Evolutionary conservation across 2,329 filamentous ascomycete species (phyloP).

Genomic region (Exophiala phaeomuriformis): DNA sequence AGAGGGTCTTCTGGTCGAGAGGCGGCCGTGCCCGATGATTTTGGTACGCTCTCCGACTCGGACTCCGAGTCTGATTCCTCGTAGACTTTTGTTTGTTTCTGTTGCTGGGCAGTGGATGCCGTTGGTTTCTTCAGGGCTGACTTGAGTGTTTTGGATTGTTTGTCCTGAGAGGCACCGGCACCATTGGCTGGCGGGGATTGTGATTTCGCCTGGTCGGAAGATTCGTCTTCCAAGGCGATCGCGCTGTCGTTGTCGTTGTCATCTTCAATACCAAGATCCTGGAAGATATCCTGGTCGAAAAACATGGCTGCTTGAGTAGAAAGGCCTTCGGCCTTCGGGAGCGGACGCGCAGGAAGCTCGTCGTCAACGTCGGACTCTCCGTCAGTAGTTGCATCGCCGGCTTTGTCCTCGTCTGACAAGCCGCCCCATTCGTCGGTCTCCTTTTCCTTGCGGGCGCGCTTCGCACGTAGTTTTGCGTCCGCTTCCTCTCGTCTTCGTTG

Average conservation of each 20-base stretch:
- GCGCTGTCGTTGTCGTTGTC: slow-evolving; percentile 41
- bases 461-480: slow-evolving; percentile 84
- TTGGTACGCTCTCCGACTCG: slow-evolving; percentile 29
- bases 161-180: slow-evolving; percentile 24
- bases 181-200: slow-evolving; percentile 1
- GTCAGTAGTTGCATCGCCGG: slow-evolving; percentile 41
- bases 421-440: slow-evolving; percentile 90
- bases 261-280: slow-evolving; percentile 64
- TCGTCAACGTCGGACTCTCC: slow-evolving; percentile 36
- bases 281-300: slow-evolving; percentile 93
- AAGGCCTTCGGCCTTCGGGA: slow-evolving; percentile 46
- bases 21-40: neutral
- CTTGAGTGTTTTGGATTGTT: slow-evolving; percentile 25
- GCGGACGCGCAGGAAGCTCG: slow-evolving; percentile 8
- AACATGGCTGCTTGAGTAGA: slow-evolving; percentile 81
- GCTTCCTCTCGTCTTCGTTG: slow-evolving; percentile 68
- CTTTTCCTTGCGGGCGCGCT: slow-evolving; percentile 73
- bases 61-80: slow-evolving; percentile 31
- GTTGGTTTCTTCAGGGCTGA: slow-evolving; percentile 27
- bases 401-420: slow-evolving; percentile 62
- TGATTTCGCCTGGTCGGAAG: slow-evolving; percentile 14
- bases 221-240: slow-evolving; percentile 33
- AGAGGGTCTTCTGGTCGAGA: slow-evolving; percentile 32
- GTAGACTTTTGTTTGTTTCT: neutral
- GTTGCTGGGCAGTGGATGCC: neutral